These are phyloP conservation scores for Huntiella abstrusa DNA, from an alignment of 2,329 filamentous ascomycete genomes.

Conservation along the genomic window DNA sequence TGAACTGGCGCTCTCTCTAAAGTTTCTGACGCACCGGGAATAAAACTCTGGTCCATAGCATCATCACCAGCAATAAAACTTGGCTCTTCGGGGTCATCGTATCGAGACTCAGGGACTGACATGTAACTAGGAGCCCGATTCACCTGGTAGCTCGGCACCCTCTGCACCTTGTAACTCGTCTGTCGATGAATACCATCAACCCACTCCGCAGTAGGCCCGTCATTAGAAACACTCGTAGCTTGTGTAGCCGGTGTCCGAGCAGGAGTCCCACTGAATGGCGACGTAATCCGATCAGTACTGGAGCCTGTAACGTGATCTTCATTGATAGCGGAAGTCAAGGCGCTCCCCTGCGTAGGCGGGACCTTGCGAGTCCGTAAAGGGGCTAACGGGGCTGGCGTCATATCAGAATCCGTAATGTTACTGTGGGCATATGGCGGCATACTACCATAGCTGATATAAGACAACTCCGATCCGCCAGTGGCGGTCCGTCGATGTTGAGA, in stretches of 20 bases:
- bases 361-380: constrained; percentile 16
- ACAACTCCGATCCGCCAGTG: constrained; percentile 6
- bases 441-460: constrained; percentile 2
- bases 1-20: background rate
- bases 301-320: constrained; percentile 30
- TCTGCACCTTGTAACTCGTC: constrained; percentile 4
- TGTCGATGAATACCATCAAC: constrained; percentile 4
- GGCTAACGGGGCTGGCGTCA: constrained; percentile 15
- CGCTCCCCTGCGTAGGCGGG: constrained; percentile 37
- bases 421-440: constrained; percentile 1
- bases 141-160: constrained; percentile 1
- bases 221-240: constrained; percentile 29
- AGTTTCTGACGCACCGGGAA: background rate
- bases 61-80: constrained; percentile 3
- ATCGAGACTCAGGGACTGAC: constrained; percentile 1
- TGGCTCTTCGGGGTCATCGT: background rate
- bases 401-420: constrained; percentile 11
- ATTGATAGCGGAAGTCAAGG: constrained; percentile 38
- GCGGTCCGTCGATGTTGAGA: constrained; percentile 1
- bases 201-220: constrained; percentile 20
- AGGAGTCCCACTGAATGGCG: constrained; percentile 7
- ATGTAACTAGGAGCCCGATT: constrained; percentile 6
- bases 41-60: background rate
- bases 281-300: constrained; percentile 29
- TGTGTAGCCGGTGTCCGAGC: constrained; percentile 35